These are phyloP conservation scores for Hypoxylon sp. DNA, from an alignment of 2,329 filamentous ascomycete genomes.

Conservation along the genomic window DNA sequence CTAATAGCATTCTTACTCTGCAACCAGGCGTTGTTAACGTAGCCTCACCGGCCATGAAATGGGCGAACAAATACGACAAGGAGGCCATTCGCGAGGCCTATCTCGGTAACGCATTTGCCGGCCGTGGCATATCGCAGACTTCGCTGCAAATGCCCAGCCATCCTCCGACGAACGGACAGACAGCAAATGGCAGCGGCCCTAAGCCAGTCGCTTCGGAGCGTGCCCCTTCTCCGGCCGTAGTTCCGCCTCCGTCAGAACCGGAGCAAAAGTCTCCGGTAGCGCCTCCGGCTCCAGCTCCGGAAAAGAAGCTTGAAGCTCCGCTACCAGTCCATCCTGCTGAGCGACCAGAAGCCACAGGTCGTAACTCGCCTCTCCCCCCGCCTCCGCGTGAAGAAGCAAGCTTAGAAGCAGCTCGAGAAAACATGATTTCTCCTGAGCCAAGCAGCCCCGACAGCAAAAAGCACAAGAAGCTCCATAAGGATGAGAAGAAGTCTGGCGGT, in stretches of 20 bases:
- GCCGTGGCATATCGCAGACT: conserved; percentile 72
- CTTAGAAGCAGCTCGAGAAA: conserved; percentile 56
- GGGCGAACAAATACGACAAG: conserved; percentile 96
- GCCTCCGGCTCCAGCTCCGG: conserved; percentile 50
- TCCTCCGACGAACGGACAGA: conserved; percentile 45
- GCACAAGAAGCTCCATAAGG: conserved; percentile 70
- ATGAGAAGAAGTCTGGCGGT: conserved; percentile 58
- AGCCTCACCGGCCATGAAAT: conserved; percentile 94
- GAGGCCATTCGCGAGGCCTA: conserved; percentile 89
- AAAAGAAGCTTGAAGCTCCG: conserved; percentile 58
- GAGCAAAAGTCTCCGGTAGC: conserved; percentile 29
- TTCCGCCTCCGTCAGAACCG: conserved; percentile 52
- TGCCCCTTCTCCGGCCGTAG: conserved; percentile 52
- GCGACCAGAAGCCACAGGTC: conserved; percentile 53
- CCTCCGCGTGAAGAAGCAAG: conserved; percentile 57
- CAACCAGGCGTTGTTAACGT: conserved; percentile 88
- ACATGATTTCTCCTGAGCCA: conserved; percentile 60
- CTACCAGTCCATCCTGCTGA: conserved; percentile 57
- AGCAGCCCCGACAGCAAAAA: conserved; percentile 65
- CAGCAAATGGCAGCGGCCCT: conserved; percentile 53
- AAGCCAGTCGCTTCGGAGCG: conserved; percentile 62
- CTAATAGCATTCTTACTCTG: conserved; percentile 89
- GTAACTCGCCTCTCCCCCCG: conserved; percentile 59
- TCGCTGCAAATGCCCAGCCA: conserved; percentile 61
- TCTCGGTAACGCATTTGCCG: conserved; percentile 79